Evolutionary conservation across 495 filamentous ascomycete genomes (phyloP).

Genomic region (Neurospora discreta): DNA sequence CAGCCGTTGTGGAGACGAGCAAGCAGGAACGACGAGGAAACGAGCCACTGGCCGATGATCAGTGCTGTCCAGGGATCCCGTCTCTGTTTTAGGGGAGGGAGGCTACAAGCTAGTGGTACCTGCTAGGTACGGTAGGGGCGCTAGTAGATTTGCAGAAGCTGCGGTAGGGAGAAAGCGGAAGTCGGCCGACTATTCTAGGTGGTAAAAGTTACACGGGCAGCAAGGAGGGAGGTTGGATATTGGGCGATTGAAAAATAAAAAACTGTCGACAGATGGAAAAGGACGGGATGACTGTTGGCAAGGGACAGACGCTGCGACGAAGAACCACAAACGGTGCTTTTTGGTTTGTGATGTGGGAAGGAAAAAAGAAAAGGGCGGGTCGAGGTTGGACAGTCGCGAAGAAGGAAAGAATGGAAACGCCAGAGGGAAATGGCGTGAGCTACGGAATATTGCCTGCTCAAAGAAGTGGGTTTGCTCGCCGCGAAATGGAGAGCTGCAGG

Average conservation of each 20-base stretch:
- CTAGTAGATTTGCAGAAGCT: neutral
- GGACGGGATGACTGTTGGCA: neutral
- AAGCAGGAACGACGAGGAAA: neutral
- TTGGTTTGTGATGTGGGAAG: neutral
- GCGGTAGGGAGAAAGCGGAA: neutral
- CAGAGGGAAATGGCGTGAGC: neutral
- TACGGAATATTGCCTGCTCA: neutral
- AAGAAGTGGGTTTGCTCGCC: neutral
- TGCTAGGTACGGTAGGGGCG: neutral
- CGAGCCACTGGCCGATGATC: neutral
- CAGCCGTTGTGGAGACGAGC: neutral
- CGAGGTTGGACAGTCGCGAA: neutral
- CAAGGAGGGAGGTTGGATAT: neutral
- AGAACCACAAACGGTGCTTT: neutral
- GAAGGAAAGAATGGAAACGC: neutral
- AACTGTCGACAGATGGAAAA: neutral
- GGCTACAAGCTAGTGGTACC: neutral
- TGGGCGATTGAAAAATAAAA: neutral
- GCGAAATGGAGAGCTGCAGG: neutral
- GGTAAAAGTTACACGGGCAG: neutral
- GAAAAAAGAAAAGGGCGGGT: neutral
- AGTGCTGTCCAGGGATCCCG: neutral
- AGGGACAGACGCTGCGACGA: neutral
- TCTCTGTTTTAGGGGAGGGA: neutral
- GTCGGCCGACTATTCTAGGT: neutral